These are phyloP conservation scores for Raphanus raphanistrum DNA, from an alignment of 345 rosid genomes.

Conservation along the genomic window DNA sequence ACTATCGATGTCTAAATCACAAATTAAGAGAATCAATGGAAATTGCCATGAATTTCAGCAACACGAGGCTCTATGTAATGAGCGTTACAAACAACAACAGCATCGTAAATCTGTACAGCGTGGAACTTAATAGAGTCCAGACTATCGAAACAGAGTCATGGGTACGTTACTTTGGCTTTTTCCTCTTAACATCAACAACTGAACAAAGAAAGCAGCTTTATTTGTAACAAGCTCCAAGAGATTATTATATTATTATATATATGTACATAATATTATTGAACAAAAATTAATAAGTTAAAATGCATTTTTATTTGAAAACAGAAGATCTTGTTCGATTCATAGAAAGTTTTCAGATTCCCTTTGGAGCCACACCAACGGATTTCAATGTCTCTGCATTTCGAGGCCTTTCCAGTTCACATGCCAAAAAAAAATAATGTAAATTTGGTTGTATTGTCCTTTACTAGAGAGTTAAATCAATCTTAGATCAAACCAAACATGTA, in stretches of 20 bases:
- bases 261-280: background rate
- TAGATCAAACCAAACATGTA: background rate
- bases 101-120: slow-evolving; percentile 35
- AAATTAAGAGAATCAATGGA: background rate
- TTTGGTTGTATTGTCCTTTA: background rate
- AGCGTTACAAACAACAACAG: slow-evolving; percentile 69
- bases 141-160: background rate
- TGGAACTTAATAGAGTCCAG: background rate
- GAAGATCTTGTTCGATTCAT: background rate
- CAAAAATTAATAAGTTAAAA: background rate
- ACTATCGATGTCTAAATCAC: background rate
- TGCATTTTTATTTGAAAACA: slow-evolving; percentile 1
- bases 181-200: background rate
- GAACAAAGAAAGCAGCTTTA: slow-evolving; percentile 1
- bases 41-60: slow-evolving; percentile 58
- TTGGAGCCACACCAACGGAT: slow-evolving; percentile 45
- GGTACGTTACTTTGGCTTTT: background rate
- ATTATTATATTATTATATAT: slow-evolving; percentile 21
- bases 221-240: background rate
- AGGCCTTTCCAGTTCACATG: slow-evolving; percentile 30
- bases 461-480: background rate
- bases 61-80: slow-evolving; percentile 65
- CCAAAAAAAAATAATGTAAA: background rate
- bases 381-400: slow-evolving; percentile 47
- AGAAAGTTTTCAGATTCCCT: slow-evolving; percentile 29